These are phyloP conservation scores for Phytophthora pinifolia DNA, from an alignment of 352 stramenopile genomes.

Conservation along the genomic window DNA sequence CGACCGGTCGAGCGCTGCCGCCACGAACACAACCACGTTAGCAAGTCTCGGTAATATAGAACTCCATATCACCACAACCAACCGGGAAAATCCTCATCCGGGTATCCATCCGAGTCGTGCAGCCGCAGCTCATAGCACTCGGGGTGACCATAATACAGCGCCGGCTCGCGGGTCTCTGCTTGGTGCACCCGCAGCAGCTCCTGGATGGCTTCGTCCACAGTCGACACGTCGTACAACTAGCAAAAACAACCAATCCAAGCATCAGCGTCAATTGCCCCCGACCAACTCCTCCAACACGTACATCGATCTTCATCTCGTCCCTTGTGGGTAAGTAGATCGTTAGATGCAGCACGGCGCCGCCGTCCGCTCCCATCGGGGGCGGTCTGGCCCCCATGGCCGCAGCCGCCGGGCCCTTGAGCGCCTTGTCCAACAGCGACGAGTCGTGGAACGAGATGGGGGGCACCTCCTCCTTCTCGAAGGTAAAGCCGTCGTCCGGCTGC, in stretches of 20 bases:
- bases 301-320: slow-evolving; percentile 88
- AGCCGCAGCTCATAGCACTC: slow-evolving; percentile 88
- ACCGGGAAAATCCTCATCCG: slow-evolving; percentile 88
- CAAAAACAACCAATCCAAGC: slow-evolving; percentile 1
- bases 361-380: slow-evolving; percentile 56
- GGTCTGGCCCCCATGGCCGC: slow-evolving; percentile 54
- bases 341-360: slow-evolving; percentile 72
- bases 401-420: slow-evolving; percentile 58
- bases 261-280: neutral
- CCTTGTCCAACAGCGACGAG: slow-evolving; percentile 73
- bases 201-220: slow-evolving; percentile 86
- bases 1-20: slow-evolving; percentile 72
- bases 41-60: neutral
- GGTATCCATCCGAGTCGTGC: slow-evolving; percentile 81
- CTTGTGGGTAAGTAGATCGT: slow-evolving; percentile 86
- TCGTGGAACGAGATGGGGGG: slow-evolving; percentile 64
- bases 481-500: slow-evolving; percentile 46
- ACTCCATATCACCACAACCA: neutral
- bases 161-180: slow-evolving; percentile 55
- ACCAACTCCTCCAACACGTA: slow-evolving; percentile 25
- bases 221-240: slow-evolving; percentile 86
- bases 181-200: slow-evolving; percentile 78
- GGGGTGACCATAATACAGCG: slow-evolving; percentile 83
- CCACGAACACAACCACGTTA: slow-evolving; percentile 5
- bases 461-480: slow-evolving; percentile 71